These are phyloP conservation scores for Phycomyces nitens DNA, from an alignment of 192 early-diverging fungal genomes.

Conservation along the genomic window DNA sequence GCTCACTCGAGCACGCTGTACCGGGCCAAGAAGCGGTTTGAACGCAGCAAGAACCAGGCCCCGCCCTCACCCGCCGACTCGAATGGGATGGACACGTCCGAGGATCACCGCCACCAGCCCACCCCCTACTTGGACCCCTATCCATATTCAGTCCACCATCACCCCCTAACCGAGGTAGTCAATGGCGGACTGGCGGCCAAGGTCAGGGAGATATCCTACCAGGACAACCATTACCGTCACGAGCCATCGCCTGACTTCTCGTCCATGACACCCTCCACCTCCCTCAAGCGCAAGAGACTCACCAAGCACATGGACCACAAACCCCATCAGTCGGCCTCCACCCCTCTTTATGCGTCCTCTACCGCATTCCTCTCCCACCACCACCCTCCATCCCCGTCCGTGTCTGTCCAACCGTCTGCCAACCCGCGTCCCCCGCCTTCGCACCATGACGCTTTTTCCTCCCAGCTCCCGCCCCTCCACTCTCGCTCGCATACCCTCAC, in stretches of 20 bases:
- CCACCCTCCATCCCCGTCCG: not conserved
- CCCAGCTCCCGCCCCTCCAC: slow-evolving; percentile 9
- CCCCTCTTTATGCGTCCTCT: not conserved
- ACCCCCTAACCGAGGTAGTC: not conserved
- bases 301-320: not conserved
- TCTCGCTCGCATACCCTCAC: not conserved
- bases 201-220: slow-evolving; percentile 15
- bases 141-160: slow-evolving; percentile 1
- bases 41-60: slow-evolving; percentile 3
- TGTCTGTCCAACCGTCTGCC: not conserved
- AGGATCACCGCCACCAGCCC: slow-evolving; percentile 1
- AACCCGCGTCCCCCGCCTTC: not conserved
- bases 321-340: slow-evolving; percentile 9
- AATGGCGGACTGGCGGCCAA: slow-evolving; percentile 18
- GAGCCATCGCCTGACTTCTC: slow-evolving; percentile 10
- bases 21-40: slow-evolving; percentile 31
- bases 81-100: slow-evolving; percentile 7
- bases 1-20: slow-evolving; percentile 37
- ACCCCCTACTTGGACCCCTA: not conserved
- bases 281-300: slow-evolving; percentile 22
- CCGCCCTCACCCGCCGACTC: slow-evolving; percentile 21
- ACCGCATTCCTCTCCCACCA: not conserved
- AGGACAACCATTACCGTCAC: not conserved
- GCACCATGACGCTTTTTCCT: slow-evolving; percentile 5
- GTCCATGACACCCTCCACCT: slow-evolving; percentile 21